Evolutionary conservation across 129 eudicot genomes (phyloP).

Genomic region (Saussurea involucrata): DNA sequence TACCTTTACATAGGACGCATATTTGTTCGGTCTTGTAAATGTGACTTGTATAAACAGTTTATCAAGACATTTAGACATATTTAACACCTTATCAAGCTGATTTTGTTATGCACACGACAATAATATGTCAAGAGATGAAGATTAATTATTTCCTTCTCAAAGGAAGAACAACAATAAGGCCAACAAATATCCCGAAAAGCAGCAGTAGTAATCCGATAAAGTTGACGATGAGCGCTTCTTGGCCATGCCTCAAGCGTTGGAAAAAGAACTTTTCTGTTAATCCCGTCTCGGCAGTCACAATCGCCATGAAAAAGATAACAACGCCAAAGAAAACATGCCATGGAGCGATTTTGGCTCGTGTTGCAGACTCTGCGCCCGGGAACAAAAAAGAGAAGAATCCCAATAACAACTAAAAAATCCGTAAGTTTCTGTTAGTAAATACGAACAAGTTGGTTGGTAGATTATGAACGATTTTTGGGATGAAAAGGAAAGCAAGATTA

Average conservation of each 20-base stretch:
- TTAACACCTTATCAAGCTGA: background rate
- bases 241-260: conserved; percentile 26
- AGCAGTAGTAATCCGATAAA: conserved; percentile 60
- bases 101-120: background rate
- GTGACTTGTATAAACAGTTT: background rate
- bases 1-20: background rate
- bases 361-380: conserved; percentile 36
- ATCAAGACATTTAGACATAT: background rate
- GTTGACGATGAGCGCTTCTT: conserved; percentile 66
- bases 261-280: conserved; percentile 47
- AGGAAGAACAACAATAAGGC: conserved; percentile 36
- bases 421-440: conserved; percentile 11
- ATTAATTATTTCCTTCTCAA: conserved; percentile 20
- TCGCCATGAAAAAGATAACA: conserved; percentile 47
- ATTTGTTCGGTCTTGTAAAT: background rate
- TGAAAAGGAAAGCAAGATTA: conserved; percentile 12
- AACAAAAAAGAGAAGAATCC: conserved; percentile 42
- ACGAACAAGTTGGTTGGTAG: background rate
- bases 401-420: conserved; percentile 40
- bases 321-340: conserved; percentile 58
- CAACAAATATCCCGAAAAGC: conserved; percentile 49
- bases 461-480: background rate
- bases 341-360: conserved; percentile 49
- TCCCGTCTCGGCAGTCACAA: conserved; percentile 50
- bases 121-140: background rate